Conservation (phyloP, 306 rosid species). For the Ochetophila trinervis region DNA sequence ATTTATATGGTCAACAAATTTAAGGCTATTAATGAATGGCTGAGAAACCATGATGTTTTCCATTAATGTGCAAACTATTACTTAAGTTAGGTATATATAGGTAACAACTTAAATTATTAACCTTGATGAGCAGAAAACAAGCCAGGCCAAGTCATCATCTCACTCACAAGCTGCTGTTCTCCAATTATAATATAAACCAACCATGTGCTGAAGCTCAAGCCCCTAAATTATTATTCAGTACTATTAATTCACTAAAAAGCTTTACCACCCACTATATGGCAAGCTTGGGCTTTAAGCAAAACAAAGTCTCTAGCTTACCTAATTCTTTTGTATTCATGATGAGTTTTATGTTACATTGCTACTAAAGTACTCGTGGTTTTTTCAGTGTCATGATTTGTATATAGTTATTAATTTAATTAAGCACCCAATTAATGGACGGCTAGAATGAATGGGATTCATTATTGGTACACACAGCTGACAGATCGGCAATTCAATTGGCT, state of each 20-base stretch:
- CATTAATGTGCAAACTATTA: too few relatives aligned
- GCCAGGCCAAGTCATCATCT: too few relatives aligned
- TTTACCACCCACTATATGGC: constrained; percentile 14
- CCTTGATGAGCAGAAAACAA: too few relatives aligned
- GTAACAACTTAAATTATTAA: too few relatives aligned
- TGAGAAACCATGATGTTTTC: too few relatives aligned
- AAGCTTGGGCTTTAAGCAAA: constrained; percentile 15
- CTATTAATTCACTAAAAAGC: not conserved
- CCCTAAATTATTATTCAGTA: not conserved
- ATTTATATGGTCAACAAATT: too few relatives aligned
- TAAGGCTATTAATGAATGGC: too few relatives aligned
- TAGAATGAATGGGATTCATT: constrained; percentile 17
- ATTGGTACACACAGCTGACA: constrained; percentile 13
- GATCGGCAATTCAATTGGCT: constrained; percentile 22
- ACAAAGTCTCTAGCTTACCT: not conserved
- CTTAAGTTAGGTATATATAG: too few relatives aligned
- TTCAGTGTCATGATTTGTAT: not conserved
- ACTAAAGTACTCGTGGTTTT: not conserved
- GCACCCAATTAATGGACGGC: constrained; percentile 7
- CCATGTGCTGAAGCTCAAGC: too few relatives aligned
- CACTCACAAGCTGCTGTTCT: too few relatives aligned
- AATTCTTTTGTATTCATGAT: not conserved
- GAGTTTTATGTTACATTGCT: too few relatives aligned
- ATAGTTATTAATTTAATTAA: not conserved
- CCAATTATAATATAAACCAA: too few relatives aligned